A percentile compares a stretch with the other conserved stretches of the same genome.
phyloP scores from a whole-genome alignment of 2,329 filamentous ascomycete species.

The Aaosphaeria arxii region DNA sequence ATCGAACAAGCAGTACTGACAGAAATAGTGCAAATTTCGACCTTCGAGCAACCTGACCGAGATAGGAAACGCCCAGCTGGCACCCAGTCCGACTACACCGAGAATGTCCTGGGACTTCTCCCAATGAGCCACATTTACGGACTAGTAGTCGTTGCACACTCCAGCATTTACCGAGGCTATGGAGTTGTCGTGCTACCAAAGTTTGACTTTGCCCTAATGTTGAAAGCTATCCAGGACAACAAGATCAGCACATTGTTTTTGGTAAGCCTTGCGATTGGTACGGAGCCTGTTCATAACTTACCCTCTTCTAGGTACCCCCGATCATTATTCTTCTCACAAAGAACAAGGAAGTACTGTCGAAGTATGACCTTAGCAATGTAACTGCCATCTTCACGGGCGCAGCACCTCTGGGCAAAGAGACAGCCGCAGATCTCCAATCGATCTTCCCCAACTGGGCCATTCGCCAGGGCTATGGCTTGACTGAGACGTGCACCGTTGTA shows the following conservation, averaged over 20 bases:
- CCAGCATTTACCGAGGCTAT: conserved; percentile 67
- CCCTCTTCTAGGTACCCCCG: conserved; percentile 61
- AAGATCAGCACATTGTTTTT: conserved; percentile 67
- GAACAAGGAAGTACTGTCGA: conserved; percentile 56
- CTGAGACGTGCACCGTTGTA: conserved; percentile 73
- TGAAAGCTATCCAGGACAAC: conserved; percentile 64
- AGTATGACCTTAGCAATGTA: conserved; percentile 71
- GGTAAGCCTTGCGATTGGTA: conserved; percentile 42
- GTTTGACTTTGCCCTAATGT: conserved; percentile 67
- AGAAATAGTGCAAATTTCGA: conserved; percentile 53
- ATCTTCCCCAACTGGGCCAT: conserved; percentile 64
- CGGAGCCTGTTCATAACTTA: not conserved
- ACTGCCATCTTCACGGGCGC: conserved; percentile 68
- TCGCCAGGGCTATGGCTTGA: conserved; percentile 74
- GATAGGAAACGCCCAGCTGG: conserved; percentile 41
- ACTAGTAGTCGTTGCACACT: conserved; percentile 67
- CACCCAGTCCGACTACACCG: conserved; percentile 45
- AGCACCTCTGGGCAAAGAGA: conserved; percentile 73
- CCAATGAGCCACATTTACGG: conserved; percentile 82
- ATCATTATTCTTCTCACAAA: conserved; percentile 77
- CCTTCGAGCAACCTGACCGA: conserved; percentile 48
- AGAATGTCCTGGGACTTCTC: conserved; percentile 64
- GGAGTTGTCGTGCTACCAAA: conserved; percentile 69
- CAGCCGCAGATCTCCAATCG: conserved; percentile 60
- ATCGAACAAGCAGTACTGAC: conserved; percentile 2